A percentile compares a stretch with the other conserved stretches of the same genome.
phyloP scores from a whole-genome alignment of 768 basidiomycete species.

The Suillus bovinus region DNA sequence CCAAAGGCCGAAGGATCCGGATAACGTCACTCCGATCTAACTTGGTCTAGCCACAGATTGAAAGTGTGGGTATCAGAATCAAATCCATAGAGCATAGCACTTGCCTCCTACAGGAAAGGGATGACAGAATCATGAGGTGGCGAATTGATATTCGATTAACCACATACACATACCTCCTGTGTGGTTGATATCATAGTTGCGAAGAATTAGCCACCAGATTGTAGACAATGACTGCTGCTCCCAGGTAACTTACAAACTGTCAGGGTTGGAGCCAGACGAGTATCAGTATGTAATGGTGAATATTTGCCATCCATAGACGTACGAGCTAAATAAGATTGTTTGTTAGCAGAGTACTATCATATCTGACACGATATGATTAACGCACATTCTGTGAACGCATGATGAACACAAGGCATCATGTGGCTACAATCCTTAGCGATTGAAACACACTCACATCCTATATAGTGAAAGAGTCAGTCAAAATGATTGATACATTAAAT shows the following conservation, averaged over 20 bases:
- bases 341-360: not conserved
- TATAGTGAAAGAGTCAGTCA: not conserved
- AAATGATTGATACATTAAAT: not conserved
- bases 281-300: no score
- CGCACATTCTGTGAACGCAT: not conserved
- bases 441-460: not conserved
- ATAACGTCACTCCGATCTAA: no score
- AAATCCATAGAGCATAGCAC: not conserved
- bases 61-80: not conserved
- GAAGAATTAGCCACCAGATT: no score
- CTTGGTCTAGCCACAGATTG: not conserved
- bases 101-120: not conserved
- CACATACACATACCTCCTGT: not conserved
- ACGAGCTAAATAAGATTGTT: not conserved
- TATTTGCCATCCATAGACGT: not conserved
- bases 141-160: not conserved
- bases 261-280: no score
- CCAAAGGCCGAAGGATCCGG: not conserved
- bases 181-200: not conserved
- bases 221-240: no score
- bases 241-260: no score
- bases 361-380: not conserved
- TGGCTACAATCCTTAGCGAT: not conserved
- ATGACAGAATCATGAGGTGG: not conserved
- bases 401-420: not conserved